Base-by-base conservation (phyloP, 257 asterid genomes). In the Leptodermis oblonga region DNA sequence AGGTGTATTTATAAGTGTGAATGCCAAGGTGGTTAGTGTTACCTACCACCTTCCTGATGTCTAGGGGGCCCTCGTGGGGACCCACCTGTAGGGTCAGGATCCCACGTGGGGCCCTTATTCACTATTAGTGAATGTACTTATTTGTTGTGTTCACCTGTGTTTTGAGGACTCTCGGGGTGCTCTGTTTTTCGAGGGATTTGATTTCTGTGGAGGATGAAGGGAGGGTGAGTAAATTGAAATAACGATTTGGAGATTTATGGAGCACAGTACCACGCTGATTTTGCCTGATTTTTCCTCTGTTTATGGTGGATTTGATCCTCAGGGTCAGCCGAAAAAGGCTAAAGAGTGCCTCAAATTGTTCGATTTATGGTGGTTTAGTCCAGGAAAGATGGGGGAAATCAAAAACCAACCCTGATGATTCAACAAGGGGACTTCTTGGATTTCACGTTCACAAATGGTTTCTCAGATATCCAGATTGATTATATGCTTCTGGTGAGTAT, bases 241-340 rank as follows among this genome's bases (percentile, higher is more conserved):
- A 66, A 77, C 71, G 31, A 31, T 82, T 13, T 82, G 84, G 84
- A 80, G 71, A 62, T 82, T 82, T 59, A 82, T 82, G 86, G 80
- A 79, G 59, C 72, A 71, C 22, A 78, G 79, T 20, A 79, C 86
- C 3, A 79, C 82, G 20, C 87, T 84, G n/a, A 72, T 68, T 30
- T 17, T 79, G 31, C 81, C 79, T 6, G 87, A 82, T 74, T 74
- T 82, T 82, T 62, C 48, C 41, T 82, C 87, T 4, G 3, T 46
- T 3, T 62, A 79, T 69, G 65, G 58, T 33, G 75, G 75, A 39
- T 60, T 80, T 62, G 79, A 70, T 23, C 74, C 72, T 33, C 66
- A 58, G 15, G 69, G 74, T 10, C 74, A 49, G 61, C 72, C 30
- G 25, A 66, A 28, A 25, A 80, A 60, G 42, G 73, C 85, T 0